Evolutionary conservation across 2,329 filamentous ascomycete species (phyloP).

Genomic region (Colletotrichum chrysophilum): DNA sequence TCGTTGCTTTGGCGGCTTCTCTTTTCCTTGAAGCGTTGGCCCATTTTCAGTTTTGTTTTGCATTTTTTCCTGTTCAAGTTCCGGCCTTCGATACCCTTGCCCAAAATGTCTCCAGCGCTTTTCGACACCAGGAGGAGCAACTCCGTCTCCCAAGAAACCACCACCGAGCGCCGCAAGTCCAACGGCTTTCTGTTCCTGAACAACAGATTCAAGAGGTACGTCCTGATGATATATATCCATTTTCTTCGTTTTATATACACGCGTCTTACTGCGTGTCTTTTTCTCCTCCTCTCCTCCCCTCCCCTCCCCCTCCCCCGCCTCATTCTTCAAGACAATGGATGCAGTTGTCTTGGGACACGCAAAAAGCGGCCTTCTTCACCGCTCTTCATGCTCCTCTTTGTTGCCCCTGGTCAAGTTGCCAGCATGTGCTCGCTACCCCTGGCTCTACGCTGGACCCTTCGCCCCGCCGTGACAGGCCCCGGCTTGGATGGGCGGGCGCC

Average conservation of each 20-base stretch:
- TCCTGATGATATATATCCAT: background rate
- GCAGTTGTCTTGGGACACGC: background rate
- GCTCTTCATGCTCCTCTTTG: slow-evolving; percentile 4
- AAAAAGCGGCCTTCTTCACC: background rate
- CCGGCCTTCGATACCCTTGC: slow-evolving; percentile 16
- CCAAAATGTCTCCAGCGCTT: slow-evolving; percentile 16
- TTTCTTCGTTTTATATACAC: background rate
- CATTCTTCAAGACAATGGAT: background rate
- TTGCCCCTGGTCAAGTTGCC: background rate
- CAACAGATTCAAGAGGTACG: slow-evolving; percentile 21
- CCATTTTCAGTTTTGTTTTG: background rate
- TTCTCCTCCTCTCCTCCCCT: background rate
- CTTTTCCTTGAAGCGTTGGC: background rate
- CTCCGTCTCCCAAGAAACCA: background rate
- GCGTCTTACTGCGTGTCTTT: background rate
- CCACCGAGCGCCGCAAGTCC: slow-evolving; percentile 12
- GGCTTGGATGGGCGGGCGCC: slow-evolving; percentile 1
- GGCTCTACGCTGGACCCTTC: slow-evolving; percentile 9
- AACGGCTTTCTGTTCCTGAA: slow-evolving; percentile 20
- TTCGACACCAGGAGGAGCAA: slow-evolving; percentile 10
- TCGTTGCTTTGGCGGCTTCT: background rate
- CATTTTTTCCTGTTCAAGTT: background rate
- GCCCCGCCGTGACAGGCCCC: slow-evolving; percentile 2
- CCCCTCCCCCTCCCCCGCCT: background rate
- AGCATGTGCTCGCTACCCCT: slow-evolving; percentile 10